Percentiles rank a stretch among this genome's conserved stretches.
phyloP scores from a whole-genome alignment of 768 basidiomycete species.

The Tephrocybe rancida region DNA sequence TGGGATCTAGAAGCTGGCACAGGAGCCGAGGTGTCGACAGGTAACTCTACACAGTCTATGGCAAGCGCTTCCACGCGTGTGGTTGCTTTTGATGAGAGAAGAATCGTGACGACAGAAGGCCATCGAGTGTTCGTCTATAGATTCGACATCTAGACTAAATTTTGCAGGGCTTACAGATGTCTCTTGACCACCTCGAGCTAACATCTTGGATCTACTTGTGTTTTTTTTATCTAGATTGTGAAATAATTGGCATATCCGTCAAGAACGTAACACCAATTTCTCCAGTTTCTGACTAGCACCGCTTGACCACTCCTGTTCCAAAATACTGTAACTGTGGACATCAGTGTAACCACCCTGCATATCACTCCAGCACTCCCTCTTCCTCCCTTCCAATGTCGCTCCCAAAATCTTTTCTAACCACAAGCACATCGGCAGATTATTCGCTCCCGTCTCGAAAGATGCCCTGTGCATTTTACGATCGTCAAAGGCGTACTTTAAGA shows the following conservation, averaged over 20 bases:
- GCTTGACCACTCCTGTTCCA: conserved; percentile 44
- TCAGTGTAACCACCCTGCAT: conserved; percentile 35
- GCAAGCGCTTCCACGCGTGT: conserved; percentile 34
- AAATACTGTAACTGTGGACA: conserved; percentile 42
- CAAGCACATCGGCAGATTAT: conserved; percentile 45
- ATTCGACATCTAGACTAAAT: conserved; percentile 59
- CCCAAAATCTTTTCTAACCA: conserved; percentile 47
- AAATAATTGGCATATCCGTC: too few species aligned
- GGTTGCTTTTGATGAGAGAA: conserved; percentile 74
- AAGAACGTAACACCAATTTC: conserved; percentile 7
- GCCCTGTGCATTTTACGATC: conserved; percentile 41
- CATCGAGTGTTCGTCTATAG: conserved; percentile 50
- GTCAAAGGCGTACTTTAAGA: conserved; percentile 44
- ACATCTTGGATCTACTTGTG: too few species aligned
- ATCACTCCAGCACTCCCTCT: conserved; percentile 43
- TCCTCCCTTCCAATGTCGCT: conserved; percentile 37
- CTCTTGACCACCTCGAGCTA: too few species aligned
- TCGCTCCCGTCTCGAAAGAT: conserved; percentile 40
- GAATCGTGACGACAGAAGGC: conserved; percentile 57
- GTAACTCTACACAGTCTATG: conserved; percentile 15
- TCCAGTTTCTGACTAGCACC: conserved; percentile 35
- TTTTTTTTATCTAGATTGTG: too few species aligned
- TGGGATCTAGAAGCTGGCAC: conserved; percentile 79
- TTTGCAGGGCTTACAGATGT: too few species aligned
- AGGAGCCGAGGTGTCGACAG: conserved; percentile 43